Base-by-base conservation (phyloP, 2,329 filamentous ascomycete species). In the Pseudogymnoascus pannorum region DNA sequence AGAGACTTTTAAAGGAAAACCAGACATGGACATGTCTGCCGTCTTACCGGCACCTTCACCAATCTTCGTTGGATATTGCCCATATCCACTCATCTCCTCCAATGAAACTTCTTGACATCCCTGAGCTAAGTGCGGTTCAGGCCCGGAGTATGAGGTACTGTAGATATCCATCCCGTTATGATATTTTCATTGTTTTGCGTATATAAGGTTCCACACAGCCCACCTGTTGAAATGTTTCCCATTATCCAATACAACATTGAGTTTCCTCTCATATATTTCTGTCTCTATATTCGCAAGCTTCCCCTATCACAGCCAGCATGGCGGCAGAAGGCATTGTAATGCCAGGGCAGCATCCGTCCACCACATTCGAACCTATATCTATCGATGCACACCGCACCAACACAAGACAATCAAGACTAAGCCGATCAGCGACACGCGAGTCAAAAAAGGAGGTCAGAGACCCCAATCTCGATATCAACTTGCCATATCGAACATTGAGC, bases 401-500 rank as follows among this genome's bases (percentile, higher is more conserved):
- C 57, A 58, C 57, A 24, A 31, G 57, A 1, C 57, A 58, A 38
- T 58, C 57, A 5, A n/a, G 57, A 22, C 33, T 40, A 11, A 16
- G 57, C 31, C 18, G 33, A 1, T 16, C 31, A 24, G 57, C 1
- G 24, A 38, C 57, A n/a, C 57, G 57, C 36, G 57, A 36, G 3
- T 58, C 57, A 33, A 24, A 38, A 14, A 58, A 58, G 20, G 31
- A 24, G 20, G 57, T 58, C 16, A 58, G 36, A 38, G 57, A 58
- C 24, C 57, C 57, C n/a, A 8, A 58, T 38, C 6, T 58, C 11
- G 80, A 82, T 67, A 68, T 80, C 58, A 79, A 88, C 67, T 79
- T 91, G 0, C 87, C 87, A 2, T 84, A 85, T 68, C 83, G 87
- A 65, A 87, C 84, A 14, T 76, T 91, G 26, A 84, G 76, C 64